phyloP scores from a whole-genome alignment of 441 rosid species.

The Euphorbia corollata region DNA sequence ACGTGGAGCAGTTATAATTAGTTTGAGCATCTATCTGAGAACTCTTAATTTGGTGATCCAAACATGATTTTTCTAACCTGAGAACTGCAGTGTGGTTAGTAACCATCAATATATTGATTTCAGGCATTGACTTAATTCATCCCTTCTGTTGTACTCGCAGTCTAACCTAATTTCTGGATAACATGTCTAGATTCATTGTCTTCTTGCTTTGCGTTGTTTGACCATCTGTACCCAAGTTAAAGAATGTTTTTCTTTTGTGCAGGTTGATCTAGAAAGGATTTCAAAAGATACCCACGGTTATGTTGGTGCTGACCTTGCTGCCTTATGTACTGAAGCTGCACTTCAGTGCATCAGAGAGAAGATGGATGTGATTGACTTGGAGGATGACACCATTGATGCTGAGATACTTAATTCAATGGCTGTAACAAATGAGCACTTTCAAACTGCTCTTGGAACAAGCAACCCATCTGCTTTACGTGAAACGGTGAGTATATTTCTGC shows the following conservation, averaged over 20 bases:
- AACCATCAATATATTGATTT: not conserved
- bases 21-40: not conserved
- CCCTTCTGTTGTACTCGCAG: not conserved
- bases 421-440: slow-evolving; percentile 52
- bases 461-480: slow-evolving; percentile 61
- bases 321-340: slow-evolving; percentile 54
- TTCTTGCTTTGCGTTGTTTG: not conserved
- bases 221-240: not conserved
- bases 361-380: slow-evolving; percentile 58
- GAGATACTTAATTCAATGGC: slow-evolving; percentile 58
- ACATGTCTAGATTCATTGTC: not conserved
- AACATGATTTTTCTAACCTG: not conserved
- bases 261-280: slow-evolving; percentile 36
- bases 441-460: slow-evolving; percentile 54
- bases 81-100: not conserved
- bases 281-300: slow-evolving; percentile 50
- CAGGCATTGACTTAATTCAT: not conserved
- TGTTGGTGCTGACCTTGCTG: slow-evolving; percentile 58
- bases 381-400: slow-evolving; percentile 55
- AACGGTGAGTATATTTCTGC: slow-evolving; percentile 12
- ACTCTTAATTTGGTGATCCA: not conserved
- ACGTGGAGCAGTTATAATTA: too few relatives aligned
- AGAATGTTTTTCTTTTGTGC: slow-evolving; percentile 2
- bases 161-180: not conserved
- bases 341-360: slow-evolving; percentile 55